Evolutionary conservation across 2,329 filamentous ascomycete genomes (phyloP), one percentile per base, ranked within the genome.

Genomic region (Calonectria multiphialidica): DNA sequence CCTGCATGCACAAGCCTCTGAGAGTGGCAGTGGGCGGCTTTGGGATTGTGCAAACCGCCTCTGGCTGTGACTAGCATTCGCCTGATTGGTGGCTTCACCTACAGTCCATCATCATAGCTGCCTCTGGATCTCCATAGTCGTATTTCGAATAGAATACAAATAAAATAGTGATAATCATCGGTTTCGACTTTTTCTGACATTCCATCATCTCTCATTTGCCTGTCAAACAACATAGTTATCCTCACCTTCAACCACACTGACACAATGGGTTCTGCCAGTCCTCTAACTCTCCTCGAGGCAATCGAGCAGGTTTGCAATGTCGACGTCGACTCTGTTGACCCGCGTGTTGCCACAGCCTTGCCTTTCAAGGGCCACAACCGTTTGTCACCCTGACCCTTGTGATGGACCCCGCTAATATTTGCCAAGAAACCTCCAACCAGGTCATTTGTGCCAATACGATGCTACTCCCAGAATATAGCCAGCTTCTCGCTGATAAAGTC

Each of bases 301-400:
- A 40, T 77, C 61, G 75, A 76, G 59, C 57, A 74, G 13, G 49
- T 76, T 40, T 71, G 53, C 64, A 76, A 75, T 66, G 72, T 76
- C 62, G 72, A 77, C 30, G 72, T 77, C 45, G 75, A 77, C 68
- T 73, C 73, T 33, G 66, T 72, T 23, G 68, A 69, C 40, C 74
- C 75, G 5, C 66, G 66, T 15, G 66, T 76, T 21, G 69, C 74
- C 55, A 74, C 47, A 35, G 67, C 68, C 40, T 37, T 77, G 25
- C 75, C 75, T 2, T 77, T 77, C 65, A 77, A 67, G 8, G 63
- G 71, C 30, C 74, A 76, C 55, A 77, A 77, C 64, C 75, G 75
- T 77, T 66, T 13, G 72, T 57, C 10, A 5, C 37, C 21, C 3
- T 23, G 33, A 28, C 1, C 5, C 35, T 8, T 15, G 16, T 12